Evolutionary conservation across 305 asterid species (phyloP).

Genomic region (Fraxinus ornus): DNA sequence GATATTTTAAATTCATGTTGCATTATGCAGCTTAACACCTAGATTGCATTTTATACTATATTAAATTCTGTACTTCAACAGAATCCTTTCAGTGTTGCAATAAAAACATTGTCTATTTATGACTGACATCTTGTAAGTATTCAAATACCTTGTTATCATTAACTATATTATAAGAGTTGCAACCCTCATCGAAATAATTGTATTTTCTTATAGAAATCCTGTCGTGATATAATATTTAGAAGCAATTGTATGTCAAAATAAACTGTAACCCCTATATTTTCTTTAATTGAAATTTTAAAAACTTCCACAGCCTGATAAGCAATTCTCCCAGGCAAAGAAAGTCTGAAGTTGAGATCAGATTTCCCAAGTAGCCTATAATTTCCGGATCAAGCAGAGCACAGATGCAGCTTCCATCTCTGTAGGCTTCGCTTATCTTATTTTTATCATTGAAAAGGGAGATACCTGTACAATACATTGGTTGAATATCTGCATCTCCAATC

Average conservation of each 20-base stretch:
- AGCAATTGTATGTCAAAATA: not conserved
- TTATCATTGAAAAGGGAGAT: slow-evolving; percentile 11
- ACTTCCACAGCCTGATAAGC: not conserved
- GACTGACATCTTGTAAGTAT: not conserved
- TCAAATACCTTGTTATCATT: not conserved
- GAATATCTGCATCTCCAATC: slow-evolving; percentile 24
- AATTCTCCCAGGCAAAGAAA: not conserved
- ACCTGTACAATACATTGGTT: slow-evolving; percentile 30
- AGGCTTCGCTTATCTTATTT: slow-evolving; percentile 10
- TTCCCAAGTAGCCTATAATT: not conserved
- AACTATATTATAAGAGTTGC: not conserved
- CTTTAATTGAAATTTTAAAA: not conserved
- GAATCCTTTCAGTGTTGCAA: not conserved
- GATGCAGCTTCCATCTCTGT: slow-evolving; percentile 1
- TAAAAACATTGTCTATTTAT: not conserved
- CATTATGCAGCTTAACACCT: not conserved
- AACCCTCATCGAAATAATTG: not conserved
- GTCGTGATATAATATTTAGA: not conserved
- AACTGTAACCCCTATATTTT: not conserved
- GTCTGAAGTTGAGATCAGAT: not conserved
- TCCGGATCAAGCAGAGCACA: slow-evolving; percentile 1
- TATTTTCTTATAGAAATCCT: not conserved
- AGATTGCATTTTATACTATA: not conserved
- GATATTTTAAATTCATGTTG: not conserved
- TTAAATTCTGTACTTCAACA: not conserved